These are phyloP conservation scores for Obelidium mucronatum DNA, from an alignment of 192 early-diverging fungal genomes.

Conservation along the genomic window DNA sequence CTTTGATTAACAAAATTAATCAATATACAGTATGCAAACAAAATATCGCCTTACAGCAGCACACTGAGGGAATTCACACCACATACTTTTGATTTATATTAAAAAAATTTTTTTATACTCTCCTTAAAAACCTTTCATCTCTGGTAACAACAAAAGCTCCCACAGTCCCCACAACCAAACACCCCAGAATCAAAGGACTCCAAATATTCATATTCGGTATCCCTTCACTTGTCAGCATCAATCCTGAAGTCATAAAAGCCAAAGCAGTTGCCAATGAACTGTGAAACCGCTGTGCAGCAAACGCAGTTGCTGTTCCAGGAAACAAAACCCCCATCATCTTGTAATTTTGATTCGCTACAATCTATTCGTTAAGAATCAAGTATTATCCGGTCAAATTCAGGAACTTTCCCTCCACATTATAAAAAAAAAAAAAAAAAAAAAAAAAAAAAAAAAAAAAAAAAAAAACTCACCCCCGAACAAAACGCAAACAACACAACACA, in stretches of 20 bases:
- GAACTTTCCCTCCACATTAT: background rate
- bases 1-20: too few species aligned
- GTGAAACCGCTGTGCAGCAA: slow-evolving; percentile 40
- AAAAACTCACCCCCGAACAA: slow-evolving; percentile 1
- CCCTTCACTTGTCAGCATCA: background rate
- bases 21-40: too few species aligned
- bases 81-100: too few species aligned
- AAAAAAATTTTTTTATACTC: too few species aligned
- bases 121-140: slow-evolving; percentile 21
- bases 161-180: background rate
- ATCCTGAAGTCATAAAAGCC: slow-evolving; percentile 26
- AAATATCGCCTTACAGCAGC: too few species aligned
- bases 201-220: slow-evolving; percentile 23
- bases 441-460: background rate
- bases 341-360: slow-evolving; percentile 26
- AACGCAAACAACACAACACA: slow-evolving; percentile 29
- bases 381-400: background rate
- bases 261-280: slow-evolving; percentile 28
- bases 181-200: slow-evolving; percentile 16
- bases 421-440: slow-evolving; percentile 1
- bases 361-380: too few species aligned
- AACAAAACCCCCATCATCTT: slow-evolving; percentile 38
- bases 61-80: too few species aligned
- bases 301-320: slow-evolving; percentile 27
- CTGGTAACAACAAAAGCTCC: slow-evolving; percentile 23